Base-by-base conservation (phyloP, 257 asterid species). In the Agastache rugosa region DNA sequence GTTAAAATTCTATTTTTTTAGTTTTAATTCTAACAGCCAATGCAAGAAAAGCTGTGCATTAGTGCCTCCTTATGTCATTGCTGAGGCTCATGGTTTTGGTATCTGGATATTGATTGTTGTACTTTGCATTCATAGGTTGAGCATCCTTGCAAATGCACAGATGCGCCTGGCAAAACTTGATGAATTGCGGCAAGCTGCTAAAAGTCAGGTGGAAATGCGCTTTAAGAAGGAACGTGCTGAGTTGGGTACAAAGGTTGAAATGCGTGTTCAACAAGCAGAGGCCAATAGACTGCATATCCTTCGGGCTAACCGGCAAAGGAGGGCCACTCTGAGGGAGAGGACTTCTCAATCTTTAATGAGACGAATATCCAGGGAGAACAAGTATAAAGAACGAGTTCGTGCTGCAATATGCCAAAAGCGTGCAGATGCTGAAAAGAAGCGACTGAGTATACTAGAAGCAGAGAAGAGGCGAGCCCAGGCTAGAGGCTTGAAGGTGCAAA, bases 331-430 rank as follows among this genome's bases (percentile, higher is more conserved):
- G 80, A 89, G 83, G 83, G 99, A 95, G 86, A 89, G 97, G 82
- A 86, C 88, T 25, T 95, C 98, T 82, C 96, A 92, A 66, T 92
- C 97, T 45, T 66, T 89, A 78, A 60, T 80, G 78, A 83, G 91
- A 42, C 86, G 96, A 72, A 78, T 81, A 82, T 87, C 93, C 69
- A 83, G 97, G 54, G 98, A 92, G 88, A 90, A 83, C 86, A 95
- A 88, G 83, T 86, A 95, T 63, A 95, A 90, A 80, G 99, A 95
- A 75, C 89, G 93, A 56, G 94, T 95, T 16, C 85, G 87, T 68
- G 91, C 97, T 71, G 90, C 97, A 55, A 90, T 92, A 59, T 69
- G 54, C 81, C 99, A 95, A 78, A 95, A 95, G 80, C 96, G 99
- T 68, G 91, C 94, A 7, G 94, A 87, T 76, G 99, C 98, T 44